Conservation (phyloP, 352 stramenopile species). For the Phytophthora palmivora region DNA sequence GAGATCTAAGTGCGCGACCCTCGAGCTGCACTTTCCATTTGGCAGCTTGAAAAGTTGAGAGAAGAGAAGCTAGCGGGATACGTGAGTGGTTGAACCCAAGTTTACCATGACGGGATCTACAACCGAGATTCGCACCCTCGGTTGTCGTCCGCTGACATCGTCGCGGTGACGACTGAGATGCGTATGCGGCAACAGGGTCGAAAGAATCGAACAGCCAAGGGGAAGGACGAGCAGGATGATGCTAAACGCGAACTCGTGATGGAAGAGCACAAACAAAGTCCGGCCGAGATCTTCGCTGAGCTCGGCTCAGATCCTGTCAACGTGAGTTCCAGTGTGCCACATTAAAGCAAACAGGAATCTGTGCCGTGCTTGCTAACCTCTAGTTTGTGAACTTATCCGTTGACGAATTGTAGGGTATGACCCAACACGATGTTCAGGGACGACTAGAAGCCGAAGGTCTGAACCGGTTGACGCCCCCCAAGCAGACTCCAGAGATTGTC, state of each 20-base stretch:
- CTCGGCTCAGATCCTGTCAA: slow-evolving; percentile 59
- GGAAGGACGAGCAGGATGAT: slow-evolving; percentile 64
- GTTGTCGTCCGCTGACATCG: slow-evolving; percentile 85
- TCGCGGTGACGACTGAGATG: slow-evolving; percentile 84
- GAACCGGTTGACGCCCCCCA: slow-evolving; percentile 7
- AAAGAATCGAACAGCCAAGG: slow-evolving; percentile 62
- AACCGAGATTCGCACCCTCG: slow-evolving; percentile 47
- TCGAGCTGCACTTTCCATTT: slow-evolving; percentile 35
- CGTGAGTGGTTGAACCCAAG: slow-evolving; percentile 11
- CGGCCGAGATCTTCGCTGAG: slow-evolving; percentile 71
- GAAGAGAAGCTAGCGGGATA: slow-evolving; percentile 10
- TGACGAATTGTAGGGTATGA: slow-evolving; percentile 58
- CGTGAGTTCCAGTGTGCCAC: slow-evolving; percentile 38
- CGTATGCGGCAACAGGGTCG: slow-evolving; percentile 65
- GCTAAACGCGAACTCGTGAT: slow-evolving; percentile 85
- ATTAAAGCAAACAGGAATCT: no score
- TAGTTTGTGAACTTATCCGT: not conserved
- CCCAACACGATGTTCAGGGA: slow-evolving; percentile 54
- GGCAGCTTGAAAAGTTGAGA: slow-evolving; percentile 12
- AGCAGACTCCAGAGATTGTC: slow-evolving; percentile 51
- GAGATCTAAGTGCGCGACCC: slow-evolving; percentile 25
- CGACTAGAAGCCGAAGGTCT: no score
- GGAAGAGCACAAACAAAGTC: slow-evolving; percentile 80
- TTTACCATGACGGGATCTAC: slow-evolving; percentile 36
- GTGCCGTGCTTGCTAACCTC: slow-evolving; percentile 1